Percentiles rank a stretch among this genome's conserved stretches.
These are phyloP conservation scores for Lineolata rhizophorae DNA, from an alignment of 495 filamentous ascomycete species.

Conservation along the genomic window DNA sequence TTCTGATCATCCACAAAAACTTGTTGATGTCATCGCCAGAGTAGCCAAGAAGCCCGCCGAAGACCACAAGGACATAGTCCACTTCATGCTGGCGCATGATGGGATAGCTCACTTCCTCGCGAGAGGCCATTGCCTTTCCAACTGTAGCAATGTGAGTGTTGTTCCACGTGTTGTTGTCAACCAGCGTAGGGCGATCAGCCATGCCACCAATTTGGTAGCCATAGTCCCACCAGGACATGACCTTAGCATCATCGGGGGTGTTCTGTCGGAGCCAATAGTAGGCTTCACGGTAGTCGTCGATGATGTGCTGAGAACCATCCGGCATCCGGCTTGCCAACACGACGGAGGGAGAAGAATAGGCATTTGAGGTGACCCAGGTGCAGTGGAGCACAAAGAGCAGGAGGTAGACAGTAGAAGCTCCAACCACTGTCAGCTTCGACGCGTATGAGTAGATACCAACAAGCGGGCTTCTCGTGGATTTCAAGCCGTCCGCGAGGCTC, in stretches of 20 bases:
- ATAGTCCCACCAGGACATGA: conserved; percentile 99
- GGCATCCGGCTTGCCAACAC: conserved; percentile 82
- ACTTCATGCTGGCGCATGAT: conserved; percentile 98
- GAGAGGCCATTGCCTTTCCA: conserved; percentile 95
- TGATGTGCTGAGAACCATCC: conserved; percentile 93
- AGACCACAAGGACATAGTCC: conserved; percentile 93
- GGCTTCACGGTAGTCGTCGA: conserved; percentile 97
- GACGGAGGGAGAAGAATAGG: conserved; percentile 94
- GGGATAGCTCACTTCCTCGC: conserved; percentile 94
- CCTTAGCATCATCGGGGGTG: conserved; percentile 80
- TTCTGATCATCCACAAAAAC: conserved; percentile 99
- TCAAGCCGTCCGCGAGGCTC: conserved; percentile 26
- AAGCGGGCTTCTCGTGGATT: conserved; percentile 46
- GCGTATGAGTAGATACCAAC: conserved; percentile 66
- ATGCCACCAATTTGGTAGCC: conserved; percentile 99
- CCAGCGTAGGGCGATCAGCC: conserved; percentile 91
- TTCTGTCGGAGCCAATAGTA: conserved; percentile 99
- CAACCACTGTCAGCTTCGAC: conserved; percentile 57
- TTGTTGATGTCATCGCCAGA: conserved; percentile 99
- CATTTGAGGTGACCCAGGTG: conserved; percentile 98
- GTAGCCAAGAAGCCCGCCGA: conserved; percentile 89
- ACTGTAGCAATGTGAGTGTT: conserved; percentile 99
- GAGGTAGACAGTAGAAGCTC: conserved; percentile 52
- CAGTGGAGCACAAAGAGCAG: conserved; percentile 91
- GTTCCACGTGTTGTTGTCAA: conserved; percentile 99